Evolutionary conservation across 2,329 filamentous ascomycete genomes (phyloP), one percentile per base, ranked within the genome.

Genomic region (Aspergillus eucalypticola): DNA sequence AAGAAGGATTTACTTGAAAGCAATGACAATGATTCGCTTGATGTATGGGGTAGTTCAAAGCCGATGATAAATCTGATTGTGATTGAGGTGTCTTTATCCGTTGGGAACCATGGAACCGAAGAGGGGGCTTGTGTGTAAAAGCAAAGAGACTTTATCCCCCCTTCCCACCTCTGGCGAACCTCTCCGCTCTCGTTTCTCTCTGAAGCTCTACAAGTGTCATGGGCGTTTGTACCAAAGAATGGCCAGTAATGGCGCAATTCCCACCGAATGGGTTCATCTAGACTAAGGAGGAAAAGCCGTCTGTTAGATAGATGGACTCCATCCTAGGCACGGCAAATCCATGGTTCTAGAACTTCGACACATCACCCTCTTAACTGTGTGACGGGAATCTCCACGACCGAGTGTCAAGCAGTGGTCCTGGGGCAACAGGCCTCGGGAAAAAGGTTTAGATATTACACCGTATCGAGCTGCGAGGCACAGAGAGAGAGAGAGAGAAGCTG

Each of bases 301-400:
- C 25, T 15, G 23, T 17, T n/a, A 44, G n/a, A 21, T n/a, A 44
- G 8, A 11, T 11, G 39, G 25, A 17, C 46, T 29, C 46, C 46
- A 50, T 50, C 46, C 15, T 27, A 50, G 46, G 46, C 46, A 50
- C 46, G 46, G 25, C 46, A 29, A 17, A 50, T 50, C 46, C 46
- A 27, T 50, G 46, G 46, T 50, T 50, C 46, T 50, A 50, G 46
- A 50, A 35, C 32, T 27, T 32, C 46, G 25, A 50, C 17, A 17
- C 23, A 10, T 44, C 46, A 27, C 23, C 41, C 8, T 44, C 19
- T 13, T 11, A 11, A 35, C 10, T 35, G 11, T 5, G 11, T 35
- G 41, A 44, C 41, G 41, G 41, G 19, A 23, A 44, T 44, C 19
- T 44, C 41, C 41, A 44, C 41, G 41, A 44, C 41, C 32, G 13